Evolutionary conservation across 2,329 filamentous ascomycete species (phyloP).

Genomic region (Calonectria ilicicola): DNA sequence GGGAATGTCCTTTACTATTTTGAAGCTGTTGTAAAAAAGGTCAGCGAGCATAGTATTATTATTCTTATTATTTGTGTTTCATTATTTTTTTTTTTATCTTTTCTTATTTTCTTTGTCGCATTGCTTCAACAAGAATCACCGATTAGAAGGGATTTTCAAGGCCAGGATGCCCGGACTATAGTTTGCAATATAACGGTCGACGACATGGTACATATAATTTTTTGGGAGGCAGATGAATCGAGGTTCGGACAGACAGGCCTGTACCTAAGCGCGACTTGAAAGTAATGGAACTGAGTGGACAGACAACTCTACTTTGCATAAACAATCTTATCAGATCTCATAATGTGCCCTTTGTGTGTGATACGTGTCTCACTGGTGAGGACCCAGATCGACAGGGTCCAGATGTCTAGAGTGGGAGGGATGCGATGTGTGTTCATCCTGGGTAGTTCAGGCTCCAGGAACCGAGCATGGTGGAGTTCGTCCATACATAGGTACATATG

Average conservation of each 20-base stretch:
- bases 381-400: not conserved
- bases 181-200: constrained; percentile 39
- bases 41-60: constrained; percentile 36
- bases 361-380: constrained; percentile 1
- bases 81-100: constrained; percentile 20
- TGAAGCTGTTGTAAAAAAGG: constrained; percentile 40
- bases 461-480: constrained; percentile 5
- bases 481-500: not conserved
- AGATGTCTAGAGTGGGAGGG: not conserved
- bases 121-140: constrained; percentile 24
- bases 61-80: constrained; percentile 21
- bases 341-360: not conserved
- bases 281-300: constrained; percentile 17
- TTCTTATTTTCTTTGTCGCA: constrained; percentile 19
- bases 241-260: constrained; percentile 12
- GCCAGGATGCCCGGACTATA: constrained; percentile 38
- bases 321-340: not conserved
- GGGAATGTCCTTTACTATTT: constrained; percentile 30
- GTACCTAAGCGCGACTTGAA: constrained; percentile 15
- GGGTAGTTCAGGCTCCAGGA: constrained; percentile 2
- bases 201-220: constrained; percentile 37
- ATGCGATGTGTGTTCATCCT: not conserved
- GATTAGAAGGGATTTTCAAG: constrained; percentile 33
- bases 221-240: constrained; percentile 24
- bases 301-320: not conserved